Evolutionary conservation across 176 grass and related monocot species (phyloP).

Genomic region (Eremochloa ophiuroides): DNA sequence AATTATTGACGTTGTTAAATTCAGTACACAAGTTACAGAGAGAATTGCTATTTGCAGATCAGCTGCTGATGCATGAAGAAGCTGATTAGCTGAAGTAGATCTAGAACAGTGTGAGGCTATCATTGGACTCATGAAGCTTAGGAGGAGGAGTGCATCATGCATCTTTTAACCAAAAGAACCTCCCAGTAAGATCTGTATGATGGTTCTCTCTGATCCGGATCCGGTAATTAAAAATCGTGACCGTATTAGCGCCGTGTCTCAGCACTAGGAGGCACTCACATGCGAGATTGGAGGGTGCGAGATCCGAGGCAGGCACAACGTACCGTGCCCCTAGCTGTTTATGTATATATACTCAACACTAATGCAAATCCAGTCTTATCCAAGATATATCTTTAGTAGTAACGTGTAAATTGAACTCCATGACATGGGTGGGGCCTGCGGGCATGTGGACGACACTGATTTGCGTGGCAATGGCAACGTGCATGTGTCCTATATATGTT

Average conservation of each 20-base stretch:
- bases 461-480: background rate
- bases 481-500: background rate
- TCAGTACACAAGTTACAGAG: background rate
- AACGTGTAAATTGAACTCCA: background rate
- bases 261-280: conserved; percentile 27
- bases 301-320: conserved; percentile 21
- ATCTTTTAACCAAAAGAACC: conserved; percentile 16
- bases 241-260: conserved; percentile 23
- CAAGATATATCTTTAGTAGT: background rate
- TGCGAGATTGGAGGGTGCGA: conserved; percentile 20
- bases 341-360: background rate
- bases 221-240: background rate
- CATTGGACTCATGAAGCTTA: conserved; percentile 8
- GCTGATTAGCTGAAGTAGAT: conserved; percentile 23
- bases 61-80: background rate
- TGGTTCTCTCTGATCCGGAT: background rate
- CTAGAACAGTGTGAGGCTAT: conserved; percentile 22
- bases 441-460: conserved; percentile 23
- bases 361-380: background rate
- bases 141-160: background rate
- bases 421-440: background rate
- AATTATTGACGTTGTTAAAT: conserved; percentile 12
- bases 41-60: background rate
- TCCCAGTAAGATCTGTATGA: background rate
- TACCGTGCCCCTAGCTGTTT: background rate